These are phyloP conservation scores for Rhododendron williamsianum DNA, from an alignment of 148 eudicot genomes.

Conservation along the genomic window DNA sequence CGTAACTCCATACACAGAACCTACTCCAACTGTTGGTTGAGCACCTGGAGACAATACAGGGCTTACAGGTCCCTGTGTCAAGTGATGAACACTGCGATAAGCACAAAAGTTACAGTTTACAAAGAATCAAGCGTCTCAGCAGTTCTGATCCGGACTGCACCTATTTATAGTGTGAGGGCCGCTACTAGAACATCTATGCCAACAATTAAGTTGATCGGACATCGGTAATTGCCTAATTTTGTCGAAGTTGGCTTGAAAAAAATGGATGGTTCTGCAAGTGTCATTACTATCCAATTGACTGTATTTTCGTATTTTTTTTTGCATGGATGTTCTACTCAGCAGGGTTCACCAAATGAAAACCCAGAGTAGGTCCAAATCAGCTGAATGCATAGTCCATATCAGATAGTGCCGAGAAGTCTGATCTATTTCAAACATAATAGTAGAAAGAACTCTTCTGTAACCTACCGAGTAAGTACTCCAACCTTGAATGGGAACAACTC, in stretches of 20 bases:
- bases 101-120: neutral
- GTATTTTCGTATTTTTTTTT: neutral
- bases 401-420: neutral
- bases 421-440: neutral
- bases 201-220: neutral
- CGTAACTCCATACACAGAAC: conserved; percentile 60
- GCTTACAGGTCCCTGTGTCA: conserved; percentile 69
- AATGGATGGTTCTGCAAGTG: neutral
- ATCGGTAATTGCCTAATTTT: neutral
- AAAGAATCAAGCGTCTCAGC: neutral
- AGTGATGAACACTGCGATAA: conserved; percentile 4
- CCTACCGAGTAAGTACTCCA: conserved; percentile 88
- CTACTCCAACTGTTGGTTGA: conserved; percentile 52
- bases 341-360: neutral
- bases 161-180: neutral
- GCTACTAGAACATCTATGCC: neutral
- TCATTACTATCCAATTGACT: neutral
- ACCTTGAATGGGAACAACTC: conserved; percentile 73
- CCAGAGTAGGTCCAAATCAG: neutral
- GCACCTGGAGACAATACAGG: conserved; percentile 72
- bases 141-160: neutral
- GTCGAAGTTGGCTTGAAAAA: neutral
- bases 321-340: neutral
- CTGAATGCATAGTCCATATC: neutral
- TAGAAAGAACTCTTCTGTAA: neutral